Conservation (phyloP, 768 basidiomycete species). For the Leccinum longicurvipes region DNA sequence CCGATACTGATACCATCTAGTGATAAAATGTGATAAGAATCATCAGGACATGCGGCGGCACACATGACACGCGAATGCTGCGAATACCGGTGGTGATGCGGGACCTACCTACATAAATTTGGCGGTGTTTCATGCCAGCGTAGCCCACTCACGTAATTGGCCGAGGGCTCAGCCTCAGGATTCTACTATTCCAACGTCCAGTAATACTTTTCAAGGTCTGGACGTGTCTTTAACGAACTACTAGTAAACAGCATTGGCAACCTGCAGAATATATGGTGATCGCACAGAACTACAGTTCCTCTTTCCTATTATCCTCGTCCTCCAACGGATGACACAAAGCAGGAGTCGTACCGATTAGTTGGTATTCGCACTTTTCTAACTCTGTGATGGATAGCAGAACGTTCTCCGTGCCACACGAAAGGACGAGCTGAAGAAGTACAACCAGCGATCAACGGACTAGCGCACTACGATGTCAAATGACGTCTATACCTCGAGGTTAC, state of each 20-base stretch:
- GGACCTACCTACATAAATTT: conserved; percentile 1
- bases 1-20: not conserved
- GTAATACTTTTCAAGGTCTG: not conserved
- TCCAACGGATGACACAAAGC: conserved; percentile 64
- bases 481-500: conserved; percentile 72
- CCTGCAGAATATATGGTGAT: not conserved
- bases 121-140: not conserved
- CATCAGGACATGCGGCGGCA: too few relatives aligned
- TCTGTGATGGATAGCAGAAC: conserved; percentile 74
- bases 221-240: not conserved
- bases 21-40: too few relatives aligned
- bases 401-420: conserved; percentile 87
- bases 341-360: conserved; percentile 79
- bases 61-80: too few relatives aligned
- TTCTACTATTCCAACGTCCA: too few relatives aligned
- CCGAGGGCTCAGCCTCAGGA: too few relatives aligned
- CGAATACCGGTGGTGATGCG: too few relatives aligned
- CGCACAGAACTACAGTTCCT: conserved; percentile 24
- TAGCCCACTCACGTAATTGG: not conserved
- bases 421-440: conserved; percentile 52
- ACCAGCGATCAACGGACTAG: conserved; percentile 1
- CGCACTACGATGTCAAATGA: not conserved
- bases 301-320: conserved; percentile 28
- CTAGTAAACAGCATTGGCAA: not conserved
- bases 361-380: conserved; percentile 95